phyloP scores from a whole-genome alignment of 176 grass and related monocot species.

The Zoysia japonica region DNA sequence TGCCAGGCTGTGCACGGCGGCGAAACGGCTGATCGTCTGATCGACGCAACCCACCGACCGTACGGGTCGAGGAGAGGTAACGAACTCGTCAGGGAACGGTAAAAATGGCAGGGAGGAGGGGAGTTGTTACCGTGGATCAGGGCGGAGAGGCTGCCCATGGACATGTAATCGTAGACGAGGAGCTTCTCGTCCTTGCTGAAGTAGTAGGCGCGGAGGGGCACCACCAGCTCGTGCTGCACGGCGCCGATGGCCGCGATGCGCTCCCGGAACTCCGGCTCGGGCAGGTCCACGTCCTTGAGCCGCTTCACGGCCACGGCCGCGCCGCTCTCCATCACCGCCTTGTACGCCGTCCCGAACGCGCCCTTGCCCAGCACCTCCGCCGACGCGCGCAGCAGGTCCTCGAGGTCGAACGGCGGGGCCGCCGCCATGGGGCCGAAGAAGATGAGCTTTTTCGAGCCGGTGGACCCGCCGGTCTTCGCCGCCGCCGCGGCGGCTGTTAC shows the following conservation, averaged over 20 bases:
- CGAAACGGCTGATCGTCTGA: background rate
- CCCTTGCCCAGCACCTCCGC: slow-evolving; percentile 94
- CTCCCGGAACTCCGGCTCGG: slow-evolving; percentile 83
- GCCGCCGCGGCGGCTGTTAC: background rate
- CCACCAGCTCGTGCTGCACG: slow-evolving; percentile 84
- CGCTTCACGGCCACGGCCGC: slow-evolving; percentile 84
- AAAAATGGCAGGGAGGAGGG: background rate
- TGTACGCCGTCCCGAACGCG: slow-evolving; percentile 98
- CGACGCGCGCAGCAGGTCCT: slow-evolving; percentile 80
- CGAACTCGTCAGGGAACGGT: slow-evolving; percentile 4
- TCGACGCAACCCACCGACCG: slow-evolving; percentile 38
- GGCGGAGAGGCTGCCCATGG: slow-evolving; percentile 95
- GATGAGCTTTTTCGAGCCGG: slow-evolving; percentile 68
- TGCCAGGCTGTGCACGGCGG: slow-evolving; percentile 33
- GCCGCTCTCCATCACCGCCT: slow-evolving; percentile 91
- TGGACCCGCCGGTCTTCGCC: slow-evolving; percentile 40
- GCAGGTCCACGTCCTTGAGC: slow-evolving; percentile 90
- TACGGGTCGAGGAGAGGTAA: slow-evolving; percentile 19
- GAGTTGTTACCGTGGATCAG: slow-evolving; percentile 75
- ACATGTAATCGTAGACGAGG: slow-evolving; percentile 97
- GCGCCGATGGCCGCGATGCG: slow-evolving; percentile 80
- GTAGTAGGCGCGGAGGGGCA: slow-evolving; percentile 91
- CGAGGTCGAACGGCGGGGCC: slow-evolving; percentile 74
- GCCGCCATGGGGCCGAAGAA: slow-evolving; percentile 65
- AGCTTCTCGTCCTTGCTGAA: slow-evolving; percentile 97